These are phyloP conservation scores for Chenopodium suecicum DNA, from an alignment of 148 eudicot species.

Conservation along the genomic window DNA sequence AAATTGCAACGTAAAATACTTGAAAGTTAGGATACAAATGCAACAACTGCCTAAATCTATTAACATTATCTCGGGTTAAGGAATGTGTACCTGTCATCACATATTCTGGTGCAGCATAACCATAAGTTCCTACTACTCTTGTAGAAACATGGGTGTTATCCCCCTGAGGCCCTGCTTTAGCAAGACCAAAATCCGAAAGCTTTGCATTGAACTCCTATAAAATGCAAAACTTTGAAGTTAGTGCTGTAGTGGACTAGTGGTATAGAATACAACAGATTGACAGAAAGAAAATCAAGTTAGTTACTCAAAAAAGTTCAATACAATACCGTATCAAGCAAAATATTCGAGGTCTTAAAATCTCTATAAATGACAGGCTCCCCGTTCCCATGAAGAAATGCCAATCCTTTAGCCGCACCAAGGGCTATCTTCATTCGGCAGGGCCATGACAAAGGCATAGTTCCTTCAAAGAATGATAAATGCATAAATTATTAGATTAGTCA, in stretches of 20 bases:
- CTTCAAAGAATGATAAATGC: constrained; percentile 37
- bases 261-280: not conserved
- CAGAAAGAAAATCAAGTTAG: not conserved
- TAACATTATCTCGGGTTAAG: not conserved
- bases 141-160: constrained; percentile 97
- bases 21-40: too few relatives aligned
- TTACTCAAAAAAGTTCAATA: not conserved
- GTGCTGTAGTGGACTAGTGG: not conserved
- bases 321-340: constrained; percentile 82
- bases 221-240: constrained; percentile 8
- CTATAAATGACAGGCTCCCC: constrained; percentile 85
- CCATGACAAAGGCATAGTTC: constrained; percentile 95
- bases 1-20: too few relatives aligned
- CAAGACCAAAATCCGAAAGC: constrained; percentile 96
- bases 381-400: constrained; percentile 84
- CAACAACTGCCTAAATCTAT: too few relatives aligned
- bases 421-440: constrained; percentile 86
- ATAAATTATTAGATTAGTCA: constrained; percentile 13
- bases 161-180: constrained; percentile 97
- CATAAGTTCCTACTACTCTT: constrained; percentile 94
- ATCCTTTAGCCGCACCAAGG: constrained; percentile 91
- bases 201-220: constrained; percentile 87
- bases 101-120: constrained; percentile 98
- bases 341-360: constrained; percentile 94
- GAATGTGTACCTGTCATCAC: constrained; percentile 80